A percentile compares a stretch with the other conserved stretches of the same genome.
phyloP scores from a whole-genome alignment of 257 asterid species.

The Nicotiana tabacum region DNA sequence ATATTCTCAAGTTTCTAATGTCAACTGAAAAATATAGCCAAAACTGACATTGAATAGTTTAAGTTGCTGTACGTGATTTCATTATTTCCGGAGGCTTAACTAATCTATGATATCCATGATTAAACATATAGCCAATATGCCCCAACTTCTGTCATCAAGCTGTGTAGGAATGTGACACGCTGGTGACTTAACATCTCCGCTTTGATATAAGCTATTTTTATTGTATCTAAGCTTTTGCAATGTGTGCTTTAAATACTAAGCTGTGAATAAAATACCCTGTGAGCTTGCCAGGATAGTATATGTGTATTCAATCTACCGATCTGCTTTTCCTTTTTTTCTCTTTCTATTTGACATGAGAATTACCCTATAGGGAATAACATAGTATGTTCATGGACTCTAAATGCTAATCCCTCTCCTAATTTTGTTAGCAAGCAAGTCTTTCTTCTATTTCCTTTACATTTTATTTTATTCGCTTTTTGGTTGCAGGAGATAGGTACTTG shows the following conservation, averaged over 20 bases:
- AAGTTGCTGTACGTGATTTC: background rate
- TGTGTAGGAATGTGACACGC: background rate
- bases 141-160: background rate
- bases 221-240: background rate
- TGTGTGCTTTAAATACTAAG: background rate
- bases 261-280: background rate
- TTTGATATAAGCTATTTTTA: background rate
- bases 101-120: background rate
- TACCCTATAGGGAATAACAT: background rate
- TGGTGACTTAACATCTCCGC: background rate
- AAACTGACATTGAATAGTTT: background rate
- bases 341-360: background rate
- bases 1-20: background rate
- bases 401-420: background rate
- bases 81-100: background rate
- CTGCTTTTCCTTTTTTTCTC: background rate
- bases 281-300: background rate
- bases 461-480: background rate
- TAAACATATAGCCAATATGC: background rate
- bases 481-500: slow-evolving; percentile 78
- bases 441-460: background rate
- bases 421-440: background rate
- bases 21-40: background rate
- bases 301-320: background rate
- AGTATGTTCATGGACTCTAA: background rate